Conservation (phyloP, 1,139 yeast genomes). For the Taiozyma onychis region DNA sequence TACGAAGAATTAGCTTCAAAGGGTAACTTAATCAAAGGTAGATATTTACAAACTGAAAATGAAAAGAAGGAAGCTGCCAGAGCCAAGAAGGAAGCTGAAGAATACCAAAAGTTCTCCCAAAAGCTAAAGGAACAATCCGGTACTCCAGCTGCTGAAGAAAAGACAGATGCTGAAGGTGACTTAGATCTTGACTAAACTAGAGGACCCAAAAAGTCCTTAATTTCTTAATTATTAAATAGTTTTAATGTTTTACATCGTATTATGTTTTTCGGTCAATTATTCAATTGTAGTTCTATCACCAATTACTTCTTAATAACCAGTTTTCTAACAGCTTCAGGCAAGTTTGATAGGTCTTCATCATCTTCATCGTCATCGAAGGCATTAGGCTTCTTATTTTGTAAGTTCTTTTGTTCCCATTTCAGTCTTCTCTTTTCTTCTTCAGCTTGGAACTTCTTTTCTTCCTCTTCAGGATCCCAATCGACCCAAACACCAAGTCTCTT, state of each 20-base stretch:
- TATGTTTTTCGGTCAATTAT: background rate
- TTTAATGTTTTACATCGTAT: background rate
- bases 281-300: background rate
- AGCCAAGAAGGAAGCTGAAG: slow-evolving; percentile 84
- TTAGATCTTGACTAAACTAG: slow-evolving; percentile 26
- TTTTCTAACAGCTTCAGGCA: slow-evolving; percentile 26
- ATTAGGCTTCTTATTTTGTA: slow-evolving; percentile 18
- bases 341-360: slow-evolving; percentile 24
- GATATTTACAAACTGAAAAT: slow-evolving; percentile 91
- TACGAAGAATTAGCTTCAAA: slow-evolving; percentile 94
- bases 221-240: background rate
- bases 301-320: slow-evolving; percentile 15
- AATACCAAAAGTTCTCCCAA: slow-evolving; percentile 85
- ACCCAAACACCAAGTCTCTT: slow-evolving; percentile 63
- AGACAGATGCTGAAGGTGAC: slow-evolving; percentile 38
- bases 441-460: slow-evolving; percentile 26
- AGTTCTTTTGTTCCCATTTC: slow-evolving; percentile 20
- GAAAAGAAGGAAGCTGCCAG: slow-evolving; percentile 88
- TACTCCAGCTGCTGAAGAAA: slow-evolving; percentile 30
- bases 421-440: slow-evolving; percentile 24
- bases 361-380: slow-evolving; percentile 23
- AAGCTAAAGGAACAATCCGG: slow-evolving; percentile 69
- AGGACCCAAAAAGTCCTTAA: background rate
- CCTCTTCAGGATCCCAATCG: slow-evolving; percentile 41
- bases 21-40: slow-evolving; percentile 94